Conservation (phyloP, 108 stramenopile species). For the Nitzschia inconspicua region DNA sequence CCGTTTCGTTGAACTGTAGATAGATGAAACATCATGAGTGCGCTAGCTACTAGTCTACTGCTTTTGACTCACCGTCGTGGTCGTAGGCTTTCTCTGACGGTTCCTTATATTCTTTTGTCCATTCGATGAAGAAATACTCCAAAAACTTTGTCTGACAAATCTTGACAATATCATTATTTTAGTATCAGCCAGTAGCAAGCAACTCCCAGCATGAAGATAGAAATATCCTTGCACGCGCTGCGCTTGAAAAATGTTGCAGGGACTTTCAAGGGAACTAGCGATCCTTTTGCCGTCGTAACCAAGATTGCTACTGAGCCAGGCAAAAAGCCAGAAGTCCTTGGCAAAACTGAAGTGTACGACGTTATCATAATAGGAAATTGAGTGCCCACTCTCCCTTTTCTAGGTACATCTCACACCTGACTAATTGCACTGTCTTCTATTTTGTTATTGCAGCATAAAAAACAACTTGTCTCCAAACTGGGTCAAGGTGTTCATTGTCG, state of each 20-base stretch:
- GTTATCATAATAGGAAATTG: too few relatives aligned
- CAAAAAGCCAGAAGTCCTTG: constrained; percentile 50
- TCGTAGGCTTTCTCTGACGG: too few relatives aligned
- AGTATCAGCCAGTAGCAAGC: too few relatives aligned
- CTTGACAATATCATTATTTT: too few relatives aligned
- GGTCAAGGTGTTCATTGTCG: constrained; percentile 52
- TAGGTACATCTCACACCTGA: not conserved
- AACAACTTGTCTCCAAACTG: constrained; percentile 67
- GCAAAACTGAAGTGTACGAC: constrained; percentile 64
- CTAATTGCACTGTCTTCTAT: not conserved
- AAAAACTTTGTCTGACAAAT: too few relatives aligned
- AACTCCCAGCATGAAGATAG: too few relatives aligned
- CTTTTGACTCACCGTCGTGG: too few relatives aligned
- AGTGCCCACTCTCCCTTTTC: not conserved
- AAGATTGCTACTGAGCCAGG: constrained; percentile 40
- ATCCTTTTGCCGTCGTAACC: constrained; percentile 77
- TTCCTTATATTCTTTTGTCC: too few relatives aligned
- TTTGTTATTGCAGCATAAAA: constrained; percentile 37
- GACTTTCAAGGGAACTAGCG: constrained; percentile 55
- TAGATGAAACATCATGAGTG: too few relatives aligned
- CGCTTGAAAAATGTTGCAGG: constrained; percentile 76
- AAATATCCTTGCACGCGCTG: constrained; percentile 53
- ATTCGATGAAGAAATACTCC: too few relatives aligned
- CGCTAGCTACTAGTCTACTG: too few relatives aligned
- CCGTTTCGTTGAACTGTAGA: too few relatives aligned